These are phyloP conservation scores for Vinca major DNA, from an alignment of 305 asterid species.

Conservation along the genomic window DNA sequence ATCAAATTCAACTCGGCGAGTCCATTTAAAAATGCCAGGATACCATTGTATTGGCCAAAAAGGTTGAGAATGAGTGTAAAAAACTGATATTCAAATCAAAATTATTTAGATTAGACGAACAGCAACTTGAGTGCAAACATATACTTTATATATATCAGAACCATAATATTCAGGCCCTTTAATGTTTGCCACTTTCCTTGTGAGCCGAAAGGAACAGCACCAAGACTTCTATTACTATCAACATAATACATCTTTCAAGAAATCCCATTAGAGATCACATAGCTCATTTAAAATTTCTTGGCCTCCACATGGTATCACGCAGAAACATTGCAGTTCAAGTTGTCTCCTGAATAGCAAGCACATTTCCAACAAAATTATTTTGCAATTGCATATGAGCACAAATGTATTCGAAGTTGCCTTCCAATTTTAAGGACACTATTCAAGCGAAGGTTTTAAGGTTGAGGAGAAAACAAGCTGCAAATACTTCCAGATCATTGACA, in stretches of 20 bases:
- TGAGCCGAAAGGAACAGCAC: not conserved
- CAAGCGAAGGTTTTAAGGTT: no score
- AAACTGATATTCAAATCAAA: not conserved
- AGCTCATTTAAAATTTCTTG: not conserved
- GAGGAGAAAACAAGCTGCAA: not conserved
- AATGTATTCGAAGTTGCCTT: not conserved
- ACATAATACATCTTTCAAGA: not conserved
- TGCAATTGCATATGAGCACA: not conserved
- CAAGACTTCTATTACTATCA: not conserved
- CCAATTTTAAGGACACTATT: not conserved
- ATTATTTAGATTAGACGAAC: not conserved
- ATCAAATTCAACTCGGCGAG: not conserved
- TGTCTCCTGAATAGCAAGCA: no score
- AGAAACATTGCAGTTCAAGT: no score
- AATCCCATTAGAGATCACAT: not conserved
- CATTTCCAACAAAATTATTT: not conserved
- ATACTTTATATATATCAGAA: not conserved
- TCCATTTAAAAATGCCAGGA: not conserved
- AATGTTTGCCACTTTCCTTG: not conserved
- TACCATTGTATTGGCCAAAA: not conserved
- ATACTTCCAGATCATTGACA: conserved; percentile 35
- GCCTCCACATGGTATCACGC: not conserved
- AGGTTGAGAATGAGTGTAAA: not conserved
- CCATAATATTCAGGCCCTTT: not conserved
- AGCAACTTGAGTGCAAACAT: not conserved